A percentile compares a stretch with the other conserved stretches of the same genome.
Evolutionary conservation across 2,329 filamentous ascomycete species (phyloP).

Genomic region (Fusarium hostae): DNA sequence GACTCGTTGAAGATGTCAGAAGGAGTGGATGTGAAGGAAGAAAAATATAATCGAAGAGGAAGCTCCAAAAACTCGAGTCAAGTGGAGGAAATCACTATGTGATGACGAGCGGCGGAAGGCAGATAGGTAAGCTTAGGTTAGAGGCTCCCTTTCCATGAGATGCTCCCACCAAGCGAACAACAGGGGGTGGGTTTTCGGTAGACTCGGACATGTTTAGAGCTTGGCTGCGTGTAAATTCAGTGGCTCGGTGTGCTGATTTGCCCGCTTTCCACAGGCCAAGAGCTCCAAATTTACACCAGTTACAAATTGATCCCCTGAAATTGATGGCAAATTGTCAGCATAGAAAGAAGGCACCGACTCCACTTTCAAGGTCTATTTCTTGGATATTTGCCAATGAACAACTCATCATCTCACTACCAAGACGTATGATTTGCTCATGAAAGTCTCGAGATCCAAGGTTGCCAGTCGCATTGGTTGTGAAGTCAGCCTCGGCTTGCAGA

Average conservation of each 20-base stretch:
- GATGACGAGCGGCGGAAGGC: conserved; percentile 32
- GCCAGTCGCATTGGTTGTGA: background rate
- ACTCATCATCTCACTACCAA: conserved; percentile 11
- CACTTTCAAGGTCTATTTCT: conserved; percentile 39
- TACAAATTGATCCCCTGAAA: conserved; percentile 23
- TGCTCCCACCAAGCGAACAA: conserved; percentile 41
- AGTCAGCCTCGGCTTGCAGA: background rate
- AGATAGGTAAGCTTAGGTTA: conserved; percentile 10
- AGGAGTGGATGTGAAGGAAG: conserved; percentile 45
- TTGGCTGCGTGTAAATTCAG: conserved; percentile 22
- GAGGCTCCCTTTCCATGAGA: conserved; percentile 34
- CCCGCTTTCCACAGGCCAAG: too few species aligned
- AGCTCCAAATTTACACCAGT: conserved; percentile 25
- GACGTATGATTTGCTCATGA: conserved; percentile 38
- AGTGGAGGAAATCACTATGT: conserved; percentile 24
- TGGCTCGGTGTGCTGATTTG: conserved; percentile 13
- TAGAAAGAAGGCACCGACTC: conserved; percentile 25
- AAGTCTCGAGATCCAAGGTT: conserved; percentile 20
- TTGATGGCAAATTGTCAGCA: conserved; percentile 44
- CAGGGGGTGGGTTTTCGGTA: conserved; percentile 40
- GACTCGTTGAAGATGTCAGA: conserved; percentile 11
- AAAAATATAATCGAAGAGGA: conserved; percentile 26
- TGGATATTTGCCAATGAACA: conserved; percentile 34
- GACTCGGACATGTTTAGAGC: conserved; percentile 35
- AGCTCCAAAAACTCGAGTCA: conserved; percentile 13